A percentile compares a stretch with the other conserved stretches of the same genome.
These are phyloP conservation scores for Psidium guajava DNA, from an alignment of 345 rosid genomes.

Conservation along the genomic window DNA sequence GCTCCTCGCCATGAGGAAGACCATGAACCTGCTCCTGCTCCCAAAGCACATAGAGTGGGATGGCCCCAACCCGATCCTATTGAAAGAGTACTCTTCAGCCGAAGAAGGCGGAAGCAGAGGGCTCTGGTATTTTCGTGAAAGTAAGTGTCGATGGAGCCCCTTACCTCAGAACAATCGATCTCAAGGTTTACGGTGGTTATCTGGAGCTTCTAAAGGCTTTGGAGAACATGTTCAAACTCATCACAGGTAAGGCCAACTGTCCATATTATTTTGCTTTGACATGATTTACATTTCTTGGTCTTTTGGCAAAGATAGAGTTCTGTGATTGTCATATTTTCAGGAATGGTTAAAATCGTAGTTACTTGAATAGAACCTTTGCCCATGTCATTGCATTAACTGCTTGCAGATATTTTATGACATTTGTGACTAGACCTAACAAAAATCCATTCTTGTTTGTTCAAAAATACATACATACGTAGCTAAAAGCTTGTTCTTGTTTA, in stretches of 20 bases:
- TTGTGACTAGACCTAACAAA: not conserved
- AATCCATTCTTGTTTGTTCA: not conserved
- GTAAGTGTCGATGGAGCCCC: constrained; percentile 92
- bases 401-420: not conserved
- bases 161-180: constrained; percentile 67
- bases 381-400: not conserved
- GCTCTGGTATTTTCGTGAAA: constrained; percentile 48
- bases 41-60: constrained; percentile 64
- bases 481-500: too few species aligned
- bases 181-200: constrained; percentile 45
- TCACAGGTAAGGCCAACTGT: constrained; percentile 17
- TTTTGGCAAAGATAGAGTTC: not conserved
- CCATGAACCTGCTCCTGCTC: constrained; percentile 34
- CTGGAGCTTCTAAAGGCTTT: constrained; percentile 43
- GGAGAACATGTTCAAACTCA: constrained; percentile 71
- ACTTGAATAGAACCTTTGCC: not conserved
- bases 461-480: too few species aligned
- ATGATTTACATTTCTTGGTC: not conserved
- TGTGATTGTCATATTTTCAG: not conserved
- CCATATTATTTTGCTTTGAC: not conserved
- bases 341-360: not conserved
- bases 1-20: constrained; percentile 5
- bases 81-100: constrained; percentile 38
- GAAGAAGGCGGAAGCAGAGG: constrained; percentile 39
- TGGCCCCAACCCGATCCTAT: constrained; percentile 67